Base-by-base conservation (phyloP, 2,329 filamentous ascomycete genomes). In the Sodiomyces alkalinus region DNA sequence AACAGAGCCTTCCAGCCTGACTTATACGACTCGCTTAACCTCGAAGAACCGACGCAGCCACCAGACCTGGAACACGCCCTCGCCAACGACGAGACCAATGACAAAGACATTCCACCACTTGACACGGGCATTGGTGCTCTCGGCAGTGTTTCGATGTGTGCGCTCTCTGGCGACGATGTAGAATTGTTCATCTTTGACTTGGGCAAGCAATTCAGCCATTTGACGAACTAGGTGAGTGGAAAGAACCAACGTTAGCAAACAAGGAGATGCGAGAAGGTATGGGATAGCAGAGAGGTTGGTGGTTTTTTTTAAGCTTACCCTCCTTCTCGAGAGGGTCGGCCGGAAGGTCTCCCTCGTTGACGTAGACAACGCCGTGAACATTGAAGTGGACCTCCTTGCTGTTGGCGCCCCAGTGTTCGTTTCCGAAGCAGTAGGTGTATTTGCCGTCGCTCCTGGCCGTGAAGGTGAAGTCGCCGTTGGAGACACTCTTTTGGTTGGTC, bases 91-190 rank as follows among this genome's bases (percentile, higher is more conserved):
- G 28, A 96, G 75, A 32, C 74, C 69, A 39, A 98, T 74, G 58
- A 98, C 86, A 57, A 96, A 96, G 44, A 96, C 70, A 56, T 90
- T 94, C 90, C 90, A 98, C 90, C 90, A 98, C 66, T 98, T 98
- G 52, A 98, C 90, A 41, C 90, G 72, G 43, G 74, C 71, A 57
- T 98, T 98, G 47, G 90, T 98, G 68, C 86, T 94, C 64, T 98
- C 90, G 39, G 90, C 90, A 7, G 90, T 98, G 63, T 98, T 98
- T 52, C 90, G 74, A 67, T 98, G 90, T 42, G 82, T 93, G 48
- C 90, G 73, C 62, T 98, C 90, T 44, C 90, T 80, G 33, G 96
- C 62, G 37, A 98, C 75, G 47, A 98, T 96, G 62, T 98, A 98
- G 43, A 77, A 74, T 61, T 98, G 90, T 62, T 98, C 90, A 54